Base-by-base conservation (phyloP, 106 monocot species). In the Dendrobium officinale region DNA sequence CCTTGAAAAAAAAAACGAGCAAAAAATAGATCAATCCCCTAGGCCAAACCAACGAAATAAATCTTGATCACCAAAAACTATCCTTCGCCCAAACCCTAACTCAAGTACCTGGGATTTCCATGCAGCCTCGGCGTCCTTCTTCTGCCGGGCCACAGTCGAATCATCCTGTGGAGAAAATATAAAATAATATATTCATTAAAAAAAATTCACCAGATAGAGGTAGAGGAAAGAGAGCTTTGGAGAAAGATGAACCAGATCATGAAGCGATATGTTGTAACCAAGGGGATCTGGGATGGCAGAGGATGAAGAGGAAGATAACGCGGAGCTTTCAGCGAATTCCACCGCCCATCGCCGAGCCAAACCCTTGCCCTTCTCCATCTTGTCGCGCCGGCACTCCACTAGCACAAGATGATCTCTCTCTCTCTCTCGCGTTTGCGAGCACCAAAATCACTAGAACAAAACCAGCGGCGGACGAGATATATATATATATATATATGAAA, bases 311-410 rank as follows among this genome's bases (percentile, higher is more conserved):
- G 86, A 91, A 70, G 89, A 74, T 20, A 82, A 80, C 17, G 88
- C 74, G 2, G 83, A 47, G 78, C 27, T 42, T 41, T 91, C 94
- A 16, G 80, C 77, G 72, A 98, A 91, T 29, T 98, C 92, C 48
- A 98, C 91, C 2, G 94, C 92, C 97, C 97, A 98, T 56, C 92
- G 82, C 55, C 94, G 87, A 31, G 94, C 92, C 84, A 94, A 84
- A 2, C 92, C 94, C 77, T 98, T 94, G 31, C 92, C 92, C 82
- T 94, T 98, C 85, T 98, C 97, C 91, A 89, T 96, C 40, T 51
- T 15, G 2, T 18, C 48, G 13, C 42, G 74, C 76, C 76, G 76
- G 49, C 26, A 42, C 9, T 74, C 15, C 31, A 61, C 5, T 13
- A 58, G 58, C 9, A 0, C 58, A 0, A 48, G 7, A 1, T 7